These are phyloP conservation scores for Perkinsus olseni DNA, from an alignment of 169 alveolate genomes.

Conservation along the genomic window DNA sequence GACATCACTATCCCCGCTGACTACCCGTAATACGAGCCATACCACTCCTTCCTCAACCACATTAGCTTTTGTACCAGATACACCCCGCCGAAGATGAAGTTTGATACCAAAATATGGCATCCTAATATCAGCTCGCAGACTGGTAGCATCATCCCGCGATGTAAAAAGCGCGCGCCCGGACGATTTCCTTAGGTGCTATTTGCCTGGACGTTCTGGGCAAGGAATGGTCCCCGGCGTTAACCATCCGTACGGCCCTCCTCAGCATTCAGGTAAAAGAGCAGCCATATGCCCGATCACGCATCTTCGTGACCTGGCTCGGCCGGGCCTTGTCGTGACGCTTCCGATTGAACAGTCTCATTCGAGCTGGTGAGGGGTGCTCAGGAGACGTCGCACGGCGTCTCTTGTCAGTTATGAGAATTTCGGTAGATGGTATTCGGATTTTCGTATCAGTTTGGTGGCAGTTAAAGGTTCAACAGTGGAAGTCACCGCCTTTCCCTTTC, in stretches of 20 bases:
- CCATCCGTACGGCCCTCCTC: conserved; percentile 82
- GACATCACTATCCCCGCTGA: conserved; percentile 84
- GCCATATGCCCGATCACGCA: too few relatives aligned
- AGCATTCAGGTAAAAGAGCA: conserved; percentile 58
- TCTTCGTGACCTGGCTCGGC: conserved; percentile 44
- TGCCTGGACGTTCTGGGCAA: conserved; percentile 87
- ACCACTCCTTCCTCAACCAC: not conserved
- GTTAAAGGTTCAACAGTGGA: too few relatives aligned
- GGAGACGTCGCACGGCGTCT: too few relatives aligned
- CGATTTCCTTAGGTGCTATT: conserved; percentile 66
- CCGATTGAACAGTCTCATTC: too few relatives aligned
- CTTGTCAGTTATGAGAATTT: too few relatives aligned
- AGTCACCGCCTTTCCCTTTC: too few relatives aligned
- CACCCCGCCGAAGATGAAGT: conserved; percentile 76
- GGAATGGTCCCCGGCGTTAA: conserved; percentile 97
- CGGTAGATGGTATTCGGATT: too few relatives aligned
- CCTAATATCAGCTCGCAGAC: conserved; percentile 88
- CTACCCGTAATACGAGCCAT: conserved; percentile 81
- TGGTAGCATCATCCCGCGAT: conserved; percentile 9
- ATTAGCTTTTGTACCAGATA: not conserved
- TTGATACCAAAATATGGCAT: conserved; percentile 92
- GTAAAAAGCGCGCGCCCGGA: too few relatives aligned
- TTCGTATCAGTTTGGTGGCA: too few relatives aligned
- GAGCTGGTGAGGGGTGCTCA: too few relatives aligned
- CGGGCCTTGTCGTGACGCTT: too few relatives aligned